Evolutionary conservation across 192 early-diverging fungal species (phyloP).

Genomic region (Backusella australiensis): DNA sequence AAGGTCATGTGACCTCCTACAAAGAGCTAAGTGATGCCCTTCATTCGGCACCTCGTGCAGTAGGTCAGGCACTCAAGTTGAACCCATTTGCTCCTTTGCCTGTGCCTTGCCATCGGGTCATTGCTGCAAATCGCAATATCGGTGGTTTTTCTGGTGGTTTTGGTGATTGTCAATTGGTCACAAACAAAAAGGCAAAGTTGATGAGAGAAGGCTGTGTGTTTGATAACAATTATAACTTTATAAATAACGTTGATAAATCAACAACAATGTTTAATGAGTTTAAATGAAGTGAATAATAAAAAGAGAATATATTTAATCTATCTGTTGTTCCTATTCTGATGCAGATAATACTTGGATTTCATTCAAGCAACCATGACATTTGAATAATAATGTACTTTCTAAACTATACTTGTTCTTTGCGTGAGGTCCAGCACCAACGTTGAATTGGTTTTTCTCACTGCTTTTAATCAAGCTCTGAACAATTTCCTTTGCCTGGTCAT

Average conservation of each 20-base stretch:
- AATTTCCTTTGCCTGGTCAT: slow-evolving; percentile 40
- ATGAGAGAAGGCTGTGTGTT: slow-evolving; percentile 62
- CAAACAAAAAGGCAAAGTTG: slow-evolving; percentile 66
- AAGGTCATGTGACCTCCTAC: slow-evolving; percentile 66
- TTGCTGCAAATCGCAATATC: slow-evolving; percentile 59
- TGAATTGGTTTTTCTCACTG: slow-evolving; percentile 25
- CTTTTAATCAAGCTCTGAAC: slow-evolving; percentile 51
- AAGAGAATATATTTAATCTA: not conserved
- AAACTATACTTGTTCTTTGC: slow-evolving; percentile 67
- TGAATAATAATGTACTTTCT: slow-evolving; percentile 59
- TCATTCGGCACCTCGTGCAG: slow-evolving; percentile 58
- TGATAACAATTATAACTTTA: slow-evolving; percentile 53
- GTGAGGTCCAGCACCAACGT: slow-evolving; percentile 33
- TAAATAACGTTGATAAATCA: slow-evolving; percentile 35
- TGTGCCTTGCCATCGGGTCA: slow-evolving; percentile 70
- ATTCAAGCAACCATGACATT: slow-evolving; percentile 51
- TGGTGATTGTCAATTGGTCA: slow-evolving; percentile 59
- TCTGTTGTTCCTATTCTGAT: not conserved
- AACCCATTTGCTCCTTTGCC: slow-evolving; percentile 73
- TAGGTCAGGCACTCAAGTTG: slow-evolving; percentile 62
- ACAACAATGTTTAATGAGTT: slow-evolving; percentile 53
- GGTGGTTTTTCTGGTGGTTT: slow-evolving; percentile 69
- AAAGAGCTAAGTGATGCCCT: slow-evolving; percentile 62
- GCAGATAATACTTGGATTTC: slow-evolving; percentile 24
- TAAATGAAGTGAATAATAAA: slow-evolving; percentile 17